Percentiles rank a stretch among this genome's conserved stretches.
phyloP scores from a whole-genome alignment of 305 asterid species.

The Fraxinus sp. region DNA sequence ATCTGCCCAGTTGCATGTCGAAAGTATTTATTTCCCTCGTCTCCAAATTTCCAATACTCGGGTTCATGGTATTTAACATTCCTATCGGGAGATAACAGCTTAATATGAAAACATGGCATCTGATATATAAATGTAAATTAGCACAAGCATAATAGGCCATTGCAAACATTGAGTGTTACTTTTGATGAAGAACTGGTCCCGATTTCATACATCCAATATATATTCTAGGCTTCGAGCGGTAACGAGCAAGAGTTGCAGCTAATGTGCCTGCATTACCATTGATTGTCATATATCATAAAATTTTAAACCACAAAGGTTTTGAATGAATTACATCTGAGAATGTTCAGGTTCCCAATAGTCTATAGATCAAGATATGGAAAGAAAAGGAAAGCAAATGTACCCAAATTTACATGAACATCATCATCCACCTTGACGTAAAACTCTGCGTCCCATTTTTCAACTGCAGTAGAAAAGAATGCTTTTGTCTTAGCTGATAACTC shows the following conservation, averaged over 20 bases:
- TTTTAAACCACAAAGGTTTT: not conserved
- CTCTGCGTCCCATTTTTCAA: conserved; percentile 72
- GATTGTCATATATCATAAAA: not conserved
- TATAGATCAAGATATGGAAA: not conserved
- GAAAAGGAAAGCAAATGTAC: conserved; percentile 31
- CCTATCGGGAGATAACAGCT: not conserved
- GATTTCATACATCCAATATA: conserved; percentile 91
- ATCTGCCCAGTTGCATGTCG: conserved; percentile 44
- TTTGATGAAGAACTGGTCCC: conserved; percentile 73
- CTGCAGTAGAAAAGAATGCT: conserved; percentile 65
- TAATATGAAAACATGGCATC: not conserved
- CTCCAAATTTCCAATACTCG: conserved; percentile 48
- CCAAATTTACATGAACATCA: conserved; percentile 82
- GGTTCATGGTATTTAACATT: conserved; percentile 47
- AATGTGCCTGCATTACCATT: conserved; percentile 50
- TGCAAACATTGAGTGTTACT: conserved; percentile 31
- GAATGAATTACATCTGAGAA: not conserved
- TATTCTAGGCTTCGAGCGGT: conserved; percentile 60
- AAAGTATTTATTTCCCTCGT: not conserved
- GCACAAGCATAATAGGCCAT: not conserved
- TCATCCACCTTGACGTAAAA: conserved; percentile 79
- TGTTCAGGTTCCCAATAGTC: not conserved
- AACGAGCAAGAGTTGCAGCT: conserved; percentile 67
- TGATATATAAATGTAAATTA: not conserved
- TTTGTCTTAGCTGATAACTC: conserved; percentile 81